Evolutionary conservation across 352 stramenopile genomes (phyloP), one percentile per base, ranked within the genome.

Genomic region (Phytopythium vexans): DNA sequence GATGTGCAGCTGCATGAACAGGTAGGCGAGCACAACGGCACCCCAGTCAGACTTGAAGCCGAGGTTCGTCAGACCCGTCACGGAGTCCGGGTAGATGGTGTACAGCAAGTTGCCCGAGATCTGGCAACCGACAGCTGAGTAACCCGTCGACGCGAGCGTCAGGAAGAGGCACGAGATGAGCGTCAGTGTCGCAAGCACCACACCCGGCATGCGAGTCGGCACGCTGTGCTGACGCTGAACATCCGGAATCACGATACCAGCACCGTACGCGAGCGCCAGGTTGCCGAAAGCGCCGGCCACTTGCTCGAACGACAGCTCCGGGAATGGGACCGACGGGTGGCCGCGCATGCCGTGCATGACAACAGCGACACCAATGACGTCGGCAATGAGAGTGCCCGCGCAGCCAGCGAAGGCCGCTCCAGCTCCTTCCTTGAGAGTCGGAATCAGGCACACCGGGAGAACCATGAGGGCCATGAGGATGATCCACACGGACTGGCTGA

Each of bases 91-190:
- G 58, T 63, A 75, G 52, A 85, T 80, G 7, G 68, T 69, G 55
- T 77, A 85, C 34, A 85, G 62, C 59, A 85, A 45, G 49, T 83
- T 84, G 47, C 70, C 68, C 8, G 67, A 65, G 57, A 84, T 81
- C 62, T 81, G 73, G 59, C 73, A 81, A 31, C 73, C 73, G 1
- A 81, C 62, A 5, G 62, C 60, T 36, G 66, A 74, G 57, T 80
- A 80, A 6, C 68, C 74, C 1, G 66, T 68, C n/a, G 46, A 35
- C 0, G 58, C 74, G 31, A 85, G 58, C 10, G 62, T 54, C 32
- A 79, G 34, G 59, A 84, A 84, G 31, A 84, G 52, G 12, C 52
- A 42, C 31, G 72, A 79, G 41, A 77, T 66, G 35, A 81, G 64
- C 8, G 46, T 57, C 16, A 86, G 45, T 11, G 74, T 82, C 8